Evolutionary conservation across 257 asterid genomes (phyloP).

Genomic region (Nicotiana attenuata): DNA sequence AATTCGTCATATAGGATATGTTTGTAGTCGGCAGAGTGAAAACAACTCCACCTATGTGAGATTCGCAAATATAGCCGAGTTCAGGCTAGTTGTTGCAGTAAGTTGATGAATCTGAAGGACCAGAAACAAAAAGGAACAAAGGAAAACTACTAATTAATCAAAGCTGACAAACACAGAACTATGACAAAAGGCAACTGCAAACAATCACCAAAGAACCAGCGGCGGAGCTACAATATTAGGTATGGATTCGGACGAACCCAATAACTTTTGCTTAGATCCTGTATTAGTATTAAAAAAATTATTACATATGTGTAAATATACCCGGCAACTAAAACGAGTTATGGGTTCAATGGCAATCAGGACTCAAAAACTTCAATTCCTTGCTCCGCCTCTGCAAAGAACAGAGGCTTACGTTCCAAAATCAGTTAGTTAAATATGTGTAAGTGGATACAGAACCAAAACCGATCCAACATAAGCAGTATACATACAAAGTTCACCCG

Average conservation of each 20-base stretch:
- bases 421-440: neutral
- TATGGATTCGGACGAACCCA: too few relatives aligned
- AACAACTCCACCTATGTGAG: neutral
- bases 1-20: neutral
- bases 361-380: too few relatives aligned
- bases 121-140: neutral
- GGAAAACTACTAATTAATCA: too few relatives aligned
- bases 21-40: neutral
- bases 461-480: neutral
- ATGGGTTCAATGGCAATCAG: too few relatives aligned
- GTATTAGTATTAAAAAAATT: too few relatives aligned
- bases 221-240: too few relatives aligned
- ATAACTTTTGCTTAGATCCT: too few relatives aligned
- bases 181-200: neutral
- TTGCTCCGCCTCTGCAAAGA: neutral
- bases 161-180: neutral
- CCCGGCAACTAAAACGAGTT: too few relatives aligned
- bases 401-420: neutral
- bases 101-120: neutral
- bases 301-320: too few relatives aligned
- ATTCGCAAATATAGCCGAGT: neutral
- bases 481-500: too few relatives aligned
- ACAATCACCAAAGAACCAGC: neutral
- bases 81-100: neutral
- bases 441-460: neutral